Evolutionary conservation across 179 eudicot genomes (phyloP), one percentile per base, ranked within the genome.

Genomic region (Actinidia polygama): DNA sequence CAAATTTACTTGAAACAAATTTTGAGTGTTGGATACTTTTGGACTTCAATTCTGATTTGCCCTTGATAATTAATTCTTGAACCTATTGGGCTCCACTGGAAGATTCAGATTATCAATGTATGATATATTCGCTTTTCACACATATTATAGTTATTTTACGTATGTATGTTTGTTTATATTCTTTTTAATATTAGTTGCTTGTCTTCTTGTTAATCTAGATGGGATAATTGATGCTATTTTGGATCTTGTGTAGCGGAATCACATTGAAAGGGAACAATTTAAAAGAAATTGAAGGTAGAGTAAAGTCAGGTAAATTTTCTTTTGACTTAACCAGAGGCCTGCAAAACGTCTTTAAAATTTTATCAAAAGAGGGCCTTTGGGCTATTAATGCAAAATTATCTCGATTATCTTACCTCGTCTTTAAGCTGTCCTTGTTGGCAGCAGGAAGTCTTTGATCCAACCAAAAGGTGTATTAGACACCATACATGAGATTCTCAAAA

Each of bases 151-250:
- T n/a, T n/a, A n/a, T n/a, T n/a, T n/a, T n/a, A n/a, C n/a, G n/a
- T n/a, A n/a, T n/a, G n/a, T n/a, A n/a, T n/a, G n/a, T n/a, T n/a
- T n/a, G n/a, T n/a, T n/a, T n/a, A n/a, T n/a, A n/a, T n/a, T n/a
- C n/a, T n/a, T n/a, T n/a, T 82, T 51, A 46, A 26, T 74, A 70
- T 73, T 84, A 67, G n/a, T 30, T 71, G 51, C 80, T 57, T 86
- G 19, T n/a, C 75, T 84, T 81, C 49, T 58, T 67, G 55, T 66
- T 57, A 23, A 53, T 30, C 16, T 74, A 95, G 98, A 95, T 95
- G 99, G 99, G 99, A 95, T 92, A 80, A 97, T 98, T 72, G 99
- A 96, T 90, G 99, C 99, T 78, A 96, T 96, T 77, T 91, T 96
- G 83, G 99, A 96, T 86, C 99, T 96, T 83, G 99, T 96, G 99